Percentiles rank a stretch among this genome's conserved stretches.
These are phyloP conservation scores for Pachysandra terminalis DNA, from an alignment of 164 flowering plant genomes.

Conservation along the genomic window DNA sequence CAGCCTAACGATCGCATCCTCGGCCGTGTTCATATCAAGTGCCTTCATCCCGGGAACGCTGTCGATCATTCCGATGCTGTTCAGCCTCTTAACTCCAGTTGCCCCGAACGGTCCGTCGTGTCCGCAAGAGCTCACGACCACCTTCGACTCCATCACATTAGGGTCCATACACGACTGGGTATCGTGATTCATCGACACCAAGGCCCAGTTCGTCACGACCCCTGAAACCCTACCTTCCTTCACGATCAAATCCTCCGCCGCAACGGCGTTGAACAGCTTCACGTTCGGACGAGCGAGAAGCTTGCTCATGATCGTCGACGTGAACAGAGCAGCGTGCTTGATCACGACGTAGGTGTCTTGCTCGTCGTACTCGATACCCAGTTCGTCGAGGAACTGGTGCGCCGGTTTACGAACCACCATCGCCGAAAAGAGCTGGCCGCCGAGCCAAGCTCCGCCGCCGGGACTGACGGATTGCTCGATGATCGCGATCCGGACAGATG, in stretches of 20 bases:
- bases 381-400: conserved; percentile 68
- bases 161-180: conserved; percentile 99
- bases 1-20: conserved; percentile 83
- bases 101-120: conserved; percentile 97
- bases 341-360: conserved; percentile 80
- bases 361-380: conserved; percentile 78
- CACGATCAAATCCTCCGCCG: conserved; percentile 90
- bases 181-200: conserved; percentile 96
- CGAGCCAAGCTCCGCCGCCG: conserved; percentile 98
- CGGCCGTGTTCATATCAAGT: conserved; percentile 89
- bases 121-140: conserved; percentile 94
- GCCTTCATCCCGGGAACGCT: conserved; percentile 95
- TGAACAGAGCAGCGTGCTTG: conserved; percentile 91
- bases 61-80: conserved; percentile 81
- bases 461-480: conserved; percentile 94
- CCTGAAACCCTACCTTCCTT: conserved; percentile 65
- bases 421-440: conserved; percentile 96
- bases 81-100: conserved; percentile 91
- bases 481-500: conserved; percentile 57
- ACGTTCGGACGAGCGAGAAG: conserved; percentile 82
- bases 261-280: conserved; percentile 93
- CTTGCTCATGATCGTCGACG: conserved; percentile 95
- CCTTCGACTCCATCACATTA: conserved; percentile 93
- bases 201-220: conserved; percentile 96
- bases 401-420: conserved; percentile 96